Base-by-base conservation (phyloP, 352 stramenopile genomes). In the Phytophthora sansomeana region DNA sequence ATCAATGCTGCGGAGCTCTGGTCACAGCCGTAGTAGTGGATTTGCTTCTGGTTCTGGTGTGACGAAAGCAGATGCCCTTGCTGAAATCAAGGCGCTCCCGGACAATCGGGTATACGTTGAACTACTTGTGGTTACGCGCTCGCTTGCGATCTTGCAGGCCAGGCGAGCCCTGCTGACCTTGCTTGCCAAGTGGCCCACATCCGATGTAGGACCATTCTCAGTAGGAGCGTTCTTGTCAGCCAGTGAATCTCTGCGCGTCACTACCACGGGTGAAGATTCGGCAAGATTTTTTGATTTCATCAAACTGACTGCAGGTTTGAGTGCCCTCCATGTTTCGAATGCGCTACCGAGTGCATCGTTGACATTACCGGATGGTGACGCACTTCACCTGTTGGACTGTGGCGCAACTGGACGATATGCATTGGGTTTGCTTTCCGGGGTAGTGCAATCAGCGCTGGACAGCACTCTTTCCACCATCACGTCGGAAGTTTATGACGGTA, bases 101-200 rank as follows among this genome's bases (percentile, higher is more conserved):
- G 87, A 95, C 59, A 86, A 84, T 57, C 85, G 85, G 4, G 78
- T 95, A 7, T 92, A 92, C 57, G 71, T 88, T 6, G 88, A 96
- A 65, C 65, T 94, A 21, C 58, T 96, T 42, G 67, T 93, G 14
- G 67, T 93, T 35, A 95, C 84, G 10, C 76, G 87, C 4, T 90
- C 86, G 14, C 75, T 96, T 47, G 85, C 89, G 38, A 90, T 96
- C 35, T 76, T 96, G 38, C 87, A 96, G 59, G 88, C 87, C 6
- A 74, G 89, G 4, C 78, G 87, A 21, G 81, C 88, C 24, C 44
- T 96, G 61, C 49, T 96, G 24, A 91, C 84, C 7, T 68, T 96
- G 17, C 73, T 95, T 16, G 79, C 87, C 3, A 92, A 91, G 59
- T 96, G 87, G 85, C 89, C 89, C 7, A 69, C 54, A 36, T 61